These are phyloP conservation scores for Saccharomycopsis hybrid DNA, from an alignment of 1,139 yeast species.

Conservation along the genomic window DNA sequence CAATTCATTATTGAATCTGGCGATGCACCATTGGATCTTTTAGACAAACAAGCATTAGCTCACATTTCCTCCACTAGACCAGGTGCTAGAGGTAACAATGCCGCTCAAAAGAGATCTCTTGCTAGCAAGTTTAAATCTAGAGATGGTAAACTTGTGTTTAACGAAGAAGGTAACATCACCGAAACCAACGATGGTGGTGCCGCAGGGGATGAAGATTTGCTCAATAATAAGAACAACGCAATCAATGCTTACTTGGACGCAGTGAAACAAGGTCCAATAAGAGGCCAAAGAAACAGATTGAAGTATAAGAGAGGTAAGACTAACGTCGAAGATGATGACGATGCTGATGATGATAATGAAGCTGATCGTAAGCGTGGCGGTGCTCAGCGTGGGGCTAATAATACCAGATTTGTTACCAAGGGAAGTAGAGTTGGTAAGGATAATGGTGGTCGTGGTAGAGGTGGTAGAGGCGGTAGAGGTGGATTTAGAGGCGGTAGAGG, in stretches of 20 bases:
- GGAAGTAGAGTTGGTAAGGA: conserved; percentile 10
- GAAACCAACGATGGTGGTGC: conserved; percentile 36
- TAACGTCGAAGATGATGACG: conserved; percentile 47
- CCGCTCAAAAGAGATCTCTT: conserved; percentile 29
- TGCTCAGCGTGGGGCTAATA: background rate
- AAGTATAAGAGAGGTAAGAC: conserved; percentile 67
- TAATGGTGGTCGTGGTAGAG: background rate
- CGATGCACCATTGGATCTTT: conserved; percentile 82
- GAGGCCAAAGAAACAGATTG: conserved; percentile 87
- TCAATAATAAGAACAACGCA: conserved; percentile 28
- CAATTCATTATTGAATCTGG: conserved; percentile 73
- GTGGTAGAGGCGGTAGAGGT: conserved; percentile 2
- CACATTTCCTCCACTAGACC: conserved; percentile 87
- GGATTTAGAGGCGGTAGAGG: conserved; percentile 1
- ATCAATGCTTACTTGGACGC: conserved; percentile 92
- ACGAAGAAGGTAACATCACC: conserved; percentile 51
- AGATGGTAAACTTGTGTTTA: conserved; percentile 47
- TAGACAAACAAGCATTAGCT: conserved; percentile 78
- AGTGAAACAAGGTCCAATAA: conserved; percentile 82
- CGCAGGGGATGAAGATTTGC: conserved; percentile 45
- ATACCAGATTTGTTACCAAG: conserved; percentile 4
- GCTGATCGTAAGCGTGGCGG: conserved; percentile 20
- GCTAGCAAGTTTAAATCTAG: conserved; percentile 42
- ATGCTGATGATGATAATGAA: conserved; percentile 45
- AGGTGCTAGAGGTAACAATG: conserved; percentile 37